A percentile compares a stretch with the other conserved stretches of the same genome.
These are phyloP conservation scores for Farysia itapuensis DNA, from an alignment of 1,284 basidiomycete genomes.

Conservation along the genomic window DNA sequence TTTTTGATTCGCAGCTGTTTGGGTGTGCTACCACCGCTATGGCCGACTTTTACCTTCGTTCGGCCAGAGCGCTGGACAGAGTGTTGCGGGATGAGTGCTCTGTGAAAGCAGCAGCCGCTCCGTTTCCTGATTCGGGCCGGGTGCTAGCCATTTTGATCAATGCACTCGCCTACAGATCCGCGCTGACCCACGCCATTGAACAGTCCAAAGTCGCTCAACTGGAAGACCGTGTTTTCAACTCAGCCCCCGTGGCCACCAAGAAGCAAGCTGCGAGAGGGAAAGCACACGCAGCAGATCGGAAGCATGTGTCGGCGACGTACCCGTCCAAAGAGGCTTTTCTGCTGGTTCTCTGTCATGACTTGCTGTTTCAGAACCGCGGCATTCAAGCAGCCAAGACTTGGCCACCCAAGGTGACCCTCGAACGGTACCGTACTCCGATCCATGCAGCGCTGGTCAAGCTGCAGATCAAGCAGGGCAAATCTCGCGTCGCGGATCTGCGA, in stretches of 20 bases:
- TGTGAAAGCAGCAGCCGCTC: constrained; percentile 40
- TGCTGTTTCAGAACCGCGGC: constrained; percentile 42
- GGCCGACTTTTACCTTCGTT: constrained; percentile 53
- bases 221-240: constrained; percentile 32
- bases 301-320: too few species aligned
- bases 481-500: constrained; percentile 39
- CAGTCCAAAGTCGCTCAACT: constrained; percentile 14
- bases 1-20: too few species aligned
- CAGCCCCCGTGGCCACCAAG: neutral
- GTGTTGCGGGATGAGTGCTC: constrained; percentile 42
- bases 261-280: neutral
- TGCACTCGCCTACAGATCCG: constrained; percentile 35
- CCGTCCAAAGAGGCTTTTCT: constrained; percentile 32
- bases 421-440: constrained; percentile 81
- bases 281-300: neutral
- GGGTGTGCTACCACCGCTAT: constrained; percentile 15
- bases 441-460: constrained; percentile 79
- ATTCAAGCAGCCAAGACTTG: constrained; percentile 50
- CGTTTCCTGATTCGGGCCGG: constrained; percentile 37
- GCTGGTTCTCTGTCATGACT: constrained; percentile 52
- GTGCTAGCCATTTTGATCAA: constrained; percentile 49
- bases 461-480: constrained; percentile 66
- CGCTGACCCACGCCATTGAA: constrained; percentile 28
- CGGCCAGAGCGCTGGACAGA: constrained; percentile 39
- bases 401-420: constrained; percentile 45